Conservation (phyloP, 768 basidiomycete species). For the Kondoa malvinella region DNA sequence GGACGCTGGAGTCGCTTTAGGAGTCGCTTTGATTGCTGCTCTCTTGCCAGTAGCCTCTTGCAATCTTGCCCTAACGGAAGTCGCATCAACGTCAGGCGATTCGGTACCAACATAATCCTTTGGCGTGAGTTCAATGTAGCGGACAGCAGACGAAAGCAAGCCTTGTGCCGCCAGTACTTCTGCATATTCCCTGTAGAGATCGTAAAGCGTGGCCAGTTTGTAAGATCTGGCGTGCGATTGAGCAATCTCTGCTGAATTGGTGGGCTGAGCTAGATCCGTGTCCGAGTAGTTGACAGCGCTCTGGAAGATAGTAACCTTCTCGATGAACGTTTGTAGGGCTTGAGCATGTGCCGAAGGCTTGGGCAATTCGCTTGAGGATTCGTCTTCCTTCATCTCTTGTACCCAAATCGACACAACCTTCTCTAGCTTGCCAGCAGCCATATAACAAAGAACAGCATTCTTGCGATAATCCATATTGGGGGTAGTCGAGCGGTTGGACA, state of each 20-base stretch:
- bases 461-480: conserved; percentile 44
- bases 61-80: conserved; percentile 39
- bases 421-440: conserved; percentile 77
- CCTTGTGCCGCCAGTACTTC: conserved; percentile 80
- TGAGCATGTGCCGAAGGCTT: conserved; percentile 61
- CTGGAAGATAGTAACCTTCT: conserved; percentile 91
- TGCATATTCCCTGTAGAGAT: conserved; percentile 88
- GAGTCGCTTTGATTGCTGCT: neutral
- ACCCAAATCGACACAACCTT: conserved; percentile 77
- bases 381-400: conserved; percentile 77
- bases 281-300: conserved; percentile 66
- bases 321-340: conserved; percentile 81
- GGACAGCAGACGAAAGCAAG: conserved; percentile 61
- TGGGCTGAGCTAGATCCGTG: conserved; percentile 43
- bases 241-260: conserved; percentile 34
- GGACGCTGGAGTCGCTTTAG: neutral
- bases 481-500: conserved; percentile 36
- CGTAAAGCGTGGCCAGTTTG: conserved; percentile 72
- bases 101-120: conserved; percentile 50
- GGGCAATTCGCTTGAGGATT: conserved; percentile 40
- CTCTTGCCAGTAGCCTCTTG: conserved; percentile 26
- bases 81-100: conserved; percentile 25
- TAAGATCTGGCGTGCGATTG: conserved; percentile 46
- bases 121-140: conserved; percentile 65
- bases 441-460: conserved; percentile 80